phyloP scores from a whole-genome alignment of 371 early-diverging fungal genomes.

The Choanephora cucurbitarum region DNA sequence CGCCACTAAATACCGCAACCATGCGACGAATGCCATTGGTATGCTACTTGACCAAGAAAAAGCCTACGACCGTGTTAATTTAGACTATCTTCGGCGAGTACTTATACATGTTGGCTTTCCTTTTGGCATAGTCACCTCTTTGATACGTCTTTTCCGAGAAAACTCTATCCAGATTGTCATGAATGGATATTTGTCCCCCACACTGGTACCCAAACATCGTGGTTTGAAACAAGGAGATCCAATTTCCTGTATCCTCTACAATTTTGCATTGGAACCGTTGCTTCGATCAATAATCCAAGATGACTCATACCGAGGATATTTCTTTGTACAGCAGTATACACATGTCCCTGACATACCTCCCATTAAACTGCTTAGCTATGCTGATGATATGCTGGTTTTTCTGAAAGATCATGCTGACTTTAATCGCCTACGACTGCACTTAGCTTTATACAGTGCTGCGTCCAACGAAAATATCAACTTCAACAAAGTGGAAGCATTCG shows the following conservation, averaged over 20 bases:
- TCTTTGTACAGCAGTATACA: too few species aligned
- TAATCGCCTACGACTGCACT: not conserved
- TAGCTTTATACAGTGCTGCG: constrained; percentile 1
- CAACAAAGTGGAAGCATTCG: constrained; percentile 7
- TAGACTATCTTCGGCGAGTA: constrained; percentile 11
- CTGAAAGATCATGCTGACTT: not conserved
- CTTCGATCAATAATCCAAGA: not conserved
- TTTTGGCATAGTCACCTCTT: not conserved
- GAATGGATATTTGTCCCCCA: not conserved
- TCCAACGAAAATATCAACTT: constrained; percentile 12
- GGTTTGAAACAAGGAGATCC: constrained; percentile 21
- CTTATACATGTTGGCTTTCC: constrained; percentile 14
- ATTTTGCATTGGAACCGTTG: constrained; percentile 15
- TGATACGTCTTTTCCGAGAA: not conserved
- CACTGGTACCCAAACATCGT: not conserved
- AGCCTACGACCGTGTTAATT: constrained; percentile 20
- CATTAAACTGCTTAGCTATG: not conserved
- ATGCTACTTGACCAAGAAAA: constrained; percentile 23
- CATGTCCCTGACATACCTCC: not conserved
- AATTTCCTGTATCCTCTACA: constrained; percentile 16
- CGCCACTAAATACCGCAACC: not conserved
- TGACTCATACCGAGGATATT: too few species aligned
- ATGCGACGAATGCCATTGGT: constrained; percentile 1
- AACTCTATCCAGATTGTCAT: not conserved
- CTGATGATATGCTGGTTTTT: not conserved